These are phyloP conservation scores for Patellifolia procumbens DNA, from an alignment of 179 eudicot genomes.

Conservation along the genomic window DNA sequence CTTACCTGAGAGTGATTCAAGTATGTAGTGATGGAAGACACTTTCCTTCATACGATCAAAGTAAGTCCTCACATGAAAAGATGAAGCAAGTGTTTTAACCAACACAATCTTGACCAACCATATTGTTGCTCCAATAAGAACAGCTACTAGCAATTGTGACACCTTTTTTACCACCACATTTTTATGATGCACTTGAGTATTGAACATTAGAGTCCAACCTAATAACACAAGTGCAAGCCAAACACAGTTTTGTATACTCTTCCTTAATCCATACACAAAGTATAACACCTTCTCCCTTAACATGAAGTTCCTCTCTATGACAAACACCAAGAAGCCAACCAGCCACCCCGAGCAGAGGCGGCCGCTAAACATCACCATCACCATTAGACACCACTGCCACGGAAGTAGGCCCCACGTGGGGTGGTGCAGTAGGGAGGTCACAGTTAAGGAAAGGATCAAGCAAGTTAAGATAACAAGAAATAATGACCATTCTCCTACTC, in stretches of 20 bases:
- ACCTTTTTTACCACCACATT: constrained; percentile 38
- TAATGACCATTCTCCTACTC: constrained; percentile 44
- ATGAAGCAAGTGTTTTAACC: constrained; percentile 63
- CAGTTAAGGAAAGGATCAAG: constrained; percentile 38
- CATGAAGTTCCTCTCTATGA: constrained; percentile 68
- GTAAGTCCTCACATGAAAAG: constrained; percentile 65
- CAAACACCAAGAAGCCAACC: constrained; percentile 46
- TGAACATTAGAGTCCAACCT: constrained; percentile 62
- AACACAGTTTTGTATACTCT: constrained; percentile 59
- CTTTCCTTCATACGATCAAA: constrained; percentile 77
- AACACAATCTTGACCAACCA: constrained; percentile 68
- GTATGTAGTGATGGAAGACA: constrained; percentile 62
- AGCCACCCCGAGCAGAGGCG: constrained; percentile 67
- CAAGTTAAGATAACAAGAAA: constrained; percentile 39
- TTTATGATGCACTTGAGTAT: constrained; percentile 37
- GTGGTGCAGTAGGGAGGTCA: constrained; percentile 26
- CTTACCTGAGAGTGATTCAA: constrained; percentile 67
- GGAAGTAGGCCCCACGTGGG: constrained; percentile 42
- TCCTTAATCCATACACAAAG: constrained; percentile 69
- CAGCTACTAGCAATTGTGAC: constrained; percentile 48
- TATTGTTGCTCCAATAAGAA: constrained; percentile 51
- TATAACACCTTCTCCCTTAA: constrained; percentile 67
- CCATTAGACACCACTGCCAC: constrained; percentile 71
- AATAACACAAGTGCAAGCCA: constrained; percentile 67
- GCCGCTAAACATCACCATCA: constrained; percentile 62